These are phyloP conservation scores for Pelomyxa schiedti DNA, from an alignment of 78 protist genomes.

Conservation along the genomic window DNA sequence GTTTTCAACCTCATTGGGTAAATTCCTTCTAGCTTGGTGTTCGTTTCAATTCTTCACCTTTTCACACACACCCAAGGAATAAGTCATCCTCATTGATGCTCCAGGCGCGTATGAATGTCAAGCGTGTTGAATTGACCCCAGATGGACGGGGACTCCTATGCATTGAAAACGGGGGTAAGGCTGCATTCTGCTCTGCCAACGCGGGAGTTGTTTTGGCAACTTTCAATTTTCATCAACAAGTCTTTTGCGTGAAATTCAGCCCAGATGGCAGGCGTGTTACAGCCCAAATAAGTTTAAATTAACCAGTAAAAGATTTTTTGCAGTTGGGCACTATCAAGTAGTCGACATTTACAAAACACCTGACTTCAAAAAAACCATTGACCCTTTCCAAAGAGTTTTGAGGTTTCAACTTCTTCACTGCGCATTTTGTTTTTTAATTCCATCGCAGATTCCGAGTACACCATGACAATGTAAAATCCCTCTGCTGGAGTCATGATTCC, in stretches of 20 bases:
- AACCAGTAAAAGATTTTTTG: background rate
- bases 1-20: slow-evolving; percentile 67
- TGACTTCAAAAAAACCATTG: background rate
- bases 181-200: too few relatives aligned
- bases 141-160: slow-evolving; percentile 45
- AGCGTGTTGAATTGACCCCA: slow-evolving; percentile 67
- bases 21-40: background rate
- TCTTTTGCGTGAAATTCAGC: slow-evolving; percentile 15
- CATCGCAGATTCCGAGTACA: slow-evolving; percentile 33
- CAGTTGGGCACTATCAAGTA: background rate
- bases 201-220: too few relatives aligned
- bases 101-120: slow-evolving; percentile 45
- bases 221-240: too few relatives aligned
- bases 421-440: slow-evolving; percentile 5
- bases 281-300: background rate
- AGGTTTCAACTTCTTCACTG: background rate
- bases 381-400: background rate
- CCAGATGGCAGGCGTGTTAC: slow-evolving; percentile 41
- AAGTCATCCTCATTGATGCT: slow-evolving; percentile 49
- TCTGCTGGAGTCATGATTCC: slow-evolving; percentile 43
- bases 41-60: background rate
- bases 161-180: background rate
- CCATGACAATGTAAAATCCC: slow-evolving; percentile 3
- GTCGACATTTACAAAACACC: background rate
- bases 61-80: slow-evolving; percentile 11